Evolutionary conservation across 345 rosid species (phyloP).

Genomic region (Acer saccharum): DNA sequence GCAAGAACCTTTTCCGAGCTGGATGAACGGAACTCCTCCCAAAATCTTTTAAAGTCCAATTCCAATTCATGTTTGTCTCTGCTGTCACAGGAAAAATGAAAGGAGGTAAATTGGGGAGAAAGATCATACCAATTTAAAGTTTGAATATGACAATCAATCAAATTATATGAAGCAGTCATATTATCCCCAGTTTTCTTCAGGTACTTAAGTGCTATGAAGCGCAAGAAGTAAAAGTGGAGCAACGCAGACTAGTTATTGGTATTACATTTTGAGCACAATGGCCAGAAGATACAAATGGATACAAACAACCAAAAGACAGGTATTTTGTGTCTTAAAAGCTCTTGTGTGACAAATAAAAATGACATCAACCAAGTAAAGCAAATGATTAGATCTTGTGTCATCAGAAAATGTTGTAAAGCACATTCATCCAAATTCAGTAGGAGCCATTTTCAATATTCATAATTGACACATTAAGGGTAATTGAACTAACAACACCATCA

Average conservation of each 20-base stretch:
- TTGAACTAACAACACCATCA: background rate
- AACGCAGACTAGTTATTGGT: background rate
- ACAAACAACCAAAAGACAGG: background rate
- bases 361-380: background rate
- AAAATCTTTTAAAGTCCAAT: slow-evolving; percentile 95
- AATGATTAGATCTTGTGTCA: background rate
- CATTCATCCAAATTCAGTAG: background rate
- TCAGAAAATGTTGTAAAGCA: slow-evolving; percentile 2
- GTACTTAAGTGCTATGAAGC: background rate
- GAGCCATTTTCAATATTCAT: background rate
- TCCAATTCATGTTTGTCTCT: slow-evolving; percentile 92
- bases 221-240: slow-evolving; percentile 8
- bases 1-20: slow-evolving; percentile 83
- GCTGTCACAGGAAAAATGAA: slow-evolving; percentile 26
- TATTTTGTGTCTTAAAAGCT: background rate
- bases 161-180: background rate
- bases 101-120: background rate
- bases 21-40: slow-evolving; percentile 99
- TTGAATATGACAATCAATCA: background rate
- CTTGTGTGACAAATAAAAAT: background rate
- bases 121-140: background rate
- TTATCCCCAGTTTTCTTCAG: background rate
- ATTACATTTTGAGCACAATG: background rate
- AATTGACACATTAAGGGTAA: background rate
- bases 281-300: slow-evolving; percentile 6